These are phyloP conservation scores for Plasmopara muralis DNA, from an alignment of 352 stramenopile genomes.

Conservation along the genomic window DNA sequence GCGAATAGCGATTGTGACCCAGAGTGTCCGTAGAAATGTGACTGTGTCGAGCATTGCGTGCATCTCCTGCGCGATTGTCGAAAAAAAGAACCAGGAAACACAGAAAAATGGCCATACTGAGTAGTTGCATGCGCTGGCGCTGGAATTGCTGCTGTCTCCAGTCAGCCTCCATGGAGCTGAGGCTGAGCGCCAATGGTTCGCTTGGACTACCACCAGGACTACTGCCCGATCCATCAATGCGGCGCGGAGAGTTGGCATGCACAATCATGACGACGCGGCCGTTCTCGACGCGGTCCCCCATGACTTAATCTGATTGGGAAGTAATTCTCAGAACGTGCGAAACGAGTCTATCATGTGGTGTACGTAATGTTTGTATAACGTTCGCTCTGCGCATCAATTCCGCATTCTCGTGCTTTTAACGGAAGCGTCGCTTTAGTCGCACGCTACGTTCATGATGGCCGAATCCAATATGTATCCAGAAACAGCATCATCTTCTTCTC, in stretches of 20 bases:
- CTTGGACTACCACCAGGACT: constrained; percentile 10
- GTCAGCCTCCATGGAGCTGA: constrained; percentile 65
- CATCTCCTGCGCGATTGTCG: constrained; percentile 58
- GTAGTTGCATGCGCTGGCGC: constrained; percentile 81
- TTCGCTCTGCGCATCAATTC: constrained; percentile 2
- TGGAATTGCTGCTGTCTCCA: constrained; percentile 84
- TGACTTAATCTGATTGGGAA: constrained; percentile 11
- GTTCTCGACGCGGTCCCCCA: constrained; percentile 33
- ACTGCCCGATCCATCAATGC: constrained; percentile 7
- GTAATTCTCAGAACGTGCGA: background rate
- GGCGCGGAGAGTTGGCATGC: constrained; percentile 52
- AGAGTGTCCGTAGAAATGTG: constrained; percentile 7
- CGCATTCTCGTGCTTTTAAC: constrained; percentile 1
- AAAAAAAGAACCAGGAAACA: constrained; percentile 86
- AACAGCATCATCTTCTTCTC: constrained; percentile 1
- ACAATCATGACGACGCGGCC: constrained; percentile 79
- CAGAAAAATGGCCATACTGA: constrained; percentile 83
- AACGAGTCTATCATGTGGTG: background rate
- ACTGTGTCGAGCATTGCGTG: constrained; percentile 24
- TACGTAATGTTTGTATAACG: constrained; percentile 3
- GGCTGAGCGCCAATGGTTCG: constrained; percentile 39
- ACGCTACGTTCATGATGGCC: constrained; percentile 7
- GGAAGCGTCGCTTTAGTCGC: background rate
- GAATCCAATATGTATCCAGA: background rate
- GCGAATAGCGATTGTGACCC: constrained; percentile 32